Evolutionary conservation across 768 basidiomycete species (phyloP).

Genomic region (Galerina sulciceps): DNA sequence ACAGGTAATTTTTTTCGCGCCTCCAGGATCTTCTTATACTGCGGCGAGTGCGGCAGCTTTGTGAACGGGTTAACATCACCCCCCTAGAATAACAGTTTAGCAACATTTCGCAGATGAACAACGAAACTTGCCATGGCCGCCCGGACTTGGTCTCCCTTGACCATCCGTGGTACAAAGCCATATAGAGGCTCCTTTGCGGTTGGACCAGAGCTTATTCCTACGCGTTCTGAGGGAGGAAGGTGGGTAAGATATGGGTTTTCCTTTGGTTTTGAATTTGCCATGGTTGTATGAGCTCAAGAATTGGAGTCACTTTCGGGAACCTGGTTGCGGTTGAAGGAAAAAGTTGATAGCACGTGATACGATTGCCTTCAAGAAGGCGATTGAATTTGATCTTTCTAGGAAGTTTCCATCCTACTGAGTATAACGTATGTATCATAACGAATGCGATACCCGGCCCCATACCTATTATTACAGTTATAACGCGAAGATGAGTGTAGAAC

Average conservation of each 20-base stretch:
- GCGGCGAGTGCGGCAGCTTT: slow-evolving; percentile 69
- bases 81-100: slow-evolving; percentile 6
- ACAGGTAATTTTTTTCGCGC: slow-evolving; percentile 62
- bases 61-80: slow-evolving; percentile 86
- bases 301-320: too few species aligned
- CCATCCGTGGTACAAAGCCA: slow-evolving; percentile 75
- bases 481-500: too few species aligned
- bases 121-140: slow-evolving; percentile 61
- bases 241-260: slow-evolving; percentile 54
- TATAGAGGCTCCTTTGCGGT: slow-evolving; percentile 60
- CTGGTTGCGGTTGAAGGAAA: too few species aligned
- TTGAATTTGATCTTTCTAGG: too few species aligned
- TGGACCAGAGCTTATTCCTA: slow-evolving; percentile 12
- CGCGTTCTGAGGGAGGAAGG: slow-evolving; percentile 39
- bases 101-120: neutral
- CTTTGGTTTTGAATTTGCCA: too few species aligned
- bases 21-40: slow-evolving; percentile 77
- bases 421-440: too few species aligned
- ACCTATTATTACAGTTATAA: too few species aligned
- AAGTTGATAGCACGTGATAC: too few species aligned
- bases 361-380: too few species aligned
- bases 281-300: too few species aligned
- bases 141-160: slow-evolving; percentile 64
- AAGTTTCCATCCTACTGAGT: too few species aligned
- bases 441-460: too few species aligned